A percentile compares a stretch with the other conserved stretches of the same genome.
Evolutionary conservation across 1,284 basidiomycete genomes (phyloP).

Genomic region (Pyrrhoderma noxium): DNA sequence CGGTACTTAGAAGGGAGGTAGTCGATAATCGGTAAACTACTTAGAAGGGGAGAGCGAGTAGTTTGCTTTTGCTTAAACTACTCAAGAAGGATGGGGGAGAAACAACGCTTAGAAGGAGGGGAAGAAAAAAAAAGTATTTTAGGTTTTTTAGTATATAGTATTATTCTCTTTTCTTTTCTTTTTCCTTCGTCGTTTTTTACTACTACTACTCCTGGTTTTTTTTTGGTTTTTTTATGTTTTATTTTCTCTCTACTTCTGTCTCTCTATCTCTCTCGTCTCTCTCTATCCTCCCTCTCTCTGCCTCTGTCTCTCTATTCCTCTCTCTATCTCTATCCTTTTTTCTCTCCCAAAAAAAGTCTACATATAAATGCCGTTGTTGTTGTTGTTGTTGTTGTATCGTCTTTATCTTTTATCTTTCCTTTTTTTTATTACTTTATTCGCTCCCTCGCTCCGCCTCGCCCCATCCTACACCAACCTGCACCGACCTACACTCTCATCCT

Average conservation of each 20-base stretch:
- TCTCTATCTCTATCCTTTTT: too few relatives aligned
- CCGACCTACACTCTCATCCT: too few relatives aligned
- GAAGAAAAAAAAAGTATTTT: not conserved
- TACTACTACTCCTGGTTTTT: not conserved
- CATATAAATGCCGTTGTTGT: too few relatives aligned
- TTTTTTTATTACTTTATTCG: too few relatives aligned
- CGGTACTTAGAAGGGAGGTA: not conserved
- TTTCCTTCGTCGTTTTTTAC: not conserved
- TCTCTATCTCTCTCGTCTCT: too few relatives aligned
- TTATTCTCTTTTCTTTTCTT: not conserved
- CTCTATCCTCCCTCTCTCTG: too few relatives aligned
- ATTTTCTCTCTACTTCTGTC: slow-evolving; percentile 1
- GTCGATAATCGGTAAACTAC: not conserved
- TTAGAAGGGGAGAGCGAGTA: not conserved
- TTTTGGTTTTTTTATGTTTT: not conserved
- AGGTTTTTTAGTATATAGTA: not conserved
- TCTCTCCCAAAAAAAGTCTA: too few relatives aligned
- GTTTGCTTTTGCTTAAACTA: not conserved
- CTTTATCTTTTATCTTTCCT: too few relatives aligned
- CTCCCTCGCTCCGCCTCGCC: too few relatives aligned
- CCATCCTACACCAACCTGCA: too few relatives aligned
- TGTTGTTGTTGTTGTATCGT: too few relatives aligned
- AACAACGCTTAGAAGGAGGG: not conserved
- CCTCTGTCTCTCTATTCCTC: too few relatives aligned
- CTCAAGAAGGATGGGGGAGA: not conserved